Evolutionary conservation across 805 yeast genomes (phyloP).

Genomic region (Cyberlindnera veronae): DNA sequence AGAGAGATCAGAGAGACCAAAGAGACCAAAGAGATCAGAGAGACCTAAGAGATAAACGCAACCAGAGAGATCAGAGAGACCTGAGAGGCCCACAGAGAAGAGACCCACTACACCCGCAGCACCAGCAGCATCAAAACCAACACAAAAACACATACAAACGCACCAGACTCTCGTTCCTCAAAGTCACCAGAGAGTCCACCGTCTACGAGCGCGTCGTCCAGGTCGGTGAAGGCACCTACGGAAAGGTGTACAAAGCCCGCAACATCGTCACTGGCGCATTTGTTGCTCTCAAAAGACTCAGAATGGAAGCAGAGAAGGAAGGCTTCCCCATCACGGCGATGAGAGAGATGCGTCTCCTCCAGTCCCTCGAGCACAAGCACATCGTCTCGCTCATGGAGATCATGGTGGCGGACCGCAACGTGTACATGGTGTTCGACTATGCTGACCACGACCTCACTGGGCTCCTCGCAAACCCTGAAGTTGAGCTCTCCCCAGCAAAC

Average conservation of each 20-base stretch:
- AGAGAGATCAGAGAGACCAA: constrained; percentile 4
- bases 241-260: constrained; percentile 87
- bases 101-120: too few species aligned
- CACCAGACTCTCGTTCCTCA: constrained; percentile 18
- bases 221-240: constrained; percentile 99
- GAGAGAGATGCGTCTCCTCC: constrained; percentile 83
- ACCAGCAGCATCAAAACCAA: not conserved
- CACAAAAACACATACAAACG: constrained; percentile 1
- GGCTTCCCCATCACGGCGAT: constrained; percentile 96
- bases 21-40: constrained; percentile 5
- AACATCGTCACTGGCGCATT: constrained; percentile 62
- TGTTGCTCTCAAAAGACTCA: constrained; percentile 83
- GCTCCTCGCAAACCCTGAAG: constrained; percentile 69
- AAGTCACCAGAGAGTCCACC: constrained; percentile 23
- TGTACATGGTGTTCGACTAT: constrained; percentile 90
- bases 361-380: constrained; percentile 76
- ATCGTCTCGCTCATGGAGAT: constrained; percentile 82
- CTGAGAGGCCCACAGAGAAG: too few species aligned
- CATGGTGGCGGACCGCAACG: constrained; percentile 72
- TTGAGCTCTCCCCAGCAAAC: constrained; percentile 58
- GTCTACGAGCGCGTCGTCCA: constrained; percentile 71
- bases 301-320: constrained; percentile 86
- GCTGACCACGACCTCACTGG: constrained; percentile 94
- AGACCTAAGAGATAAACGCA: constrained; percentile 3
- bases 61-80: constrained; percentile 3